Evolutionary conservation across 768 basidiomycete genomes (phyloP), one percentile per base, ranked within the genome.

Genomic region (Termitomyces sp.): DNA sequence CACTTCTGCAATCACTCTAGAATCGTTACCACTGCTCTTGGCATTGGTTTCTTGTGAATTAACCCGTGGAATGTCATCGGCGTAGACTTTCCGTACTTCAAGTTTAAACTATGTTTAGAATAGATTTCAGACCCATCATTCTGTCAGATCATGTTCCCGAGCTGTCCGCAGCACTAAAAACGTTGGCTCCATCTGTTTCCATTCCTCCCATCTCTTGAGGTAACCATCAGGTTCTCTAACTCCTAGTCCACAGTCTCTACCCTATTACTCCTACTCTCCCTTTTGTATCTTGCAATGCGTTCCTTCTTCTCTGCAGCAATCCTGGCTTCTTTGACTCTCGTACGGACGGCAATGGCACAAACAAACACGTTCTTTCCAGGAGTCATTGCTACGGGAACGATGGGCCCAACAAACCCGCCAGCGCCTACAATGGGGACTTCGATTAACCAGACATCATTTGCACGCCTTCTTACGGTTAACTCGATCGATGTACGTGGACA

Each of bases 321-420:
- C 2, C 32, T 68, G 36, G 50, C 66, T n/a, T 49, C 63, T 5
- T 47, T 62, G 31, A 45, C 60, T 37, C 62, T 57, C 38, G 25
- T 57, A 17, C 54, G 36, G 25, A 57, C 47, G 32, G 67, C 58
- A 14, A 56, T 67, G 34, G 66, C 68, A 7, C 56, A 57, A 43
- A 32, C 52, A 17, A 63, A 60, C 43, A 65, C 59, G 17, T 48
- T 65, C 60, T 71, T 72, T 56, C 70, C 65, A 9, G 79, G 79
- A 40, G 79, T 79, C 37, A 67, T 79, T 40, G 78, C 76, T 0
- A 79, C 78, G 2, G 79, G 79, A 1, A 78, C 78, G 0, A 71
- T 72, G 67, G 78, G 78, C 31, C 55, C 66, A 0, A 79, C 77
- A 5, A 79, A 79, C 63, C 78, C 78, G 3, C 77, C 78, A 11